Percentiles rank a stretch among this genome's conserved stretches.
Conservation (phyloP, 192 early-diverging fungal species). For the Coemansia sp. region DNA sequence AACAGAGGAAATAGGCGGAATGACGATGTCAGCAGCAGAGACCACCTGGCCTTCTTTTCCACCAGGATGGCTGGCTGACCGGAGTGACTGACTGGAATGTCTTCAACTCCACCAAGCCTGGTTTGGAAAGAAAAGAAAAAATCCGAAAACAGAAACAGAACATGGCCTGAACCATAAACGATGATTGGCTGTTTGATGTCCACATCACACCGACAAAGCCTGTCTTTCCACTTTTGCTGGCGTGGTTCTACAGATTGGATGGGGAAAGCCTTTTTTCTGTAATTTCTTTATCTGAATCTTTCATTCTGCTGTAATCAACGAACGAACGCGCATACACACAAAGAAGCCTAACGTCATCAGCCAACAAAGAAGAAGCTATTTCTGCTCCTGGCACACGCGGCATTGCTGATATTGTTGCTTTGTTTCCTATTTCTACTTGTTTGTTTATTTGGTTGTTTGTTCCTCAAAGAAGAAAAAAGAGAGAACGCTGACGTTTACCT, state of each 20-base stretch:
- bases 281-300: not conserved
- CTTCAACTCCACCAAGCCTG: too few species aligned
- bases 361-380: not conserved
- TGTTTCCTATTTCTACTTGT: not conserved
- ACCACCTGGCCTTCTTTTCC: not conserved
- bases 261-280: constrained; percentile 2
- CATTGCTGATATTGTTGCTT: not conserved
- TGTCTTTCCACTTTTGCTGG: not conserved
- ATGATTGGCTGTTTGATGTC: constrained; percentile 10
- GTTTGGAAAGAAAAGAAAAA: not conserved
- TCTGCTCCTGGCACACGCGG: too few species aligned
- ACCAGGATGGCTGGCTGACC: too few species aligned
- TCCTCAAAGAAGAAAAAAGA: too few species aligned
- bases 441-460: too few species aligned
- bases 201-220: not conserved
- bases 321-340: too few species aligned
- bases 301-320: too few species aligned
- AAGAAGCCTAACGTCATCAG: not conserved
- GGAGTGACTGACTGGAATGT: too few species aligned
- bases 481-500: too few species aligned
- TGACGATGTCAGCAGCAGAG: not conserved
- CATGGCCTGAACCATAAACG: constrained; percentile 14
- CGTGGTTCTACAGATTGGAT: not conserved
- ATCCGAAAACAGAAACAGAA: not conserved
- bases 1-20: too few species aligned